These are phyloP conservation scores for Melampsora occidentalis DNA, from an alignment of 1,284 basidiomycete genomes.

Conservation along the genomic window DNA sequence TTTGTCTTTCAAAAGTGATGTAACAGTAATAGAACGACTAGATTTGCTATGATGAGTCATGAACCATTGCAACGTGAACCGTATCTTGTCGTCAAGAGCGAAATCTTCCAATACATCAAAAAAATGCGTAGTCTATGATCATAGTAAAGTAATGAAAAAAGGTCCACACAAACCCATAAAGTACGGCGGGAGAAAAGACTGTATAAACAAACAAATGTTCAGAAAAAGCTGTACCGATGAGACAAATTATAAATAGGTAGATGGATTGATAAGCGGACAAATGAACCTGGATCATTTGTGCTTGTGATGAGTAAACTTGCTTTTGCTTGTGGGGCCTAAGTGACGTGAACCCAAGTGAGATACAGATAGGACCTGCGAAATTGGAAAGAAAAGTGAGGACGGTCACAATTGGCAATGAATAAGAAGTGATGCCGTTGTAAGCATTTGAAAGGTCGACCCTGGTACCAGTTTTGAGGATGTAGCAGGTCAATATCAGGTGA, in stretches of 20 bases:
- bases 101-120: neutral
- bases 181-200: constrained; percentile 47
- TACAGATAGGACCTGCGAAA: constrained; percentile 46
- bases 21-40: too few species aligned
- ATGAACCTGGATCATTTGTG: neutral
- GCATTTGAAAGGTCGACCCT: constrained; percentile 48
- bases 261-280: constrained; percentile 23
- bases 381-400: constrained; percentile 48
- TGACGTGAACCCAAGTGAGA: constrained; percentile 8
- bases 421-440: constrained; percentile 46
- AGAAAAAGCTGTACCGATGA: constrained; percentile 45
- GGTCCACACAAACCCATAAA: constrained; percentile 45
- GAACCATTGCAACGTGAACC: neutral
- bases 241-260: constrained; percentile 24
- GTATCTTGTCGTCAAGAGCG: neutral
- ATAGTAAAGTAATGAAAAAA: constrained; percentile 26
- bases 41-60: neutral
- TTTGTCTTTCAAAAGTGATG: neutral
- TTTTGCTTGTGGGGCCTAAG: neutral
- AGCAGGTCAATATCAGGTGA: neutral
- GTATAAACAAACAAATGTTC: constrained; percentile 47
- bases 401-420: constrained; percentile 45
- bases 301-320: neutral
- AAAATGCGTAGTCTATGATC: neutral
- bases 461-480: neutral